Conservation (phyloP, 1,139 yeast genomes). For the Candida sp. region DNA sequence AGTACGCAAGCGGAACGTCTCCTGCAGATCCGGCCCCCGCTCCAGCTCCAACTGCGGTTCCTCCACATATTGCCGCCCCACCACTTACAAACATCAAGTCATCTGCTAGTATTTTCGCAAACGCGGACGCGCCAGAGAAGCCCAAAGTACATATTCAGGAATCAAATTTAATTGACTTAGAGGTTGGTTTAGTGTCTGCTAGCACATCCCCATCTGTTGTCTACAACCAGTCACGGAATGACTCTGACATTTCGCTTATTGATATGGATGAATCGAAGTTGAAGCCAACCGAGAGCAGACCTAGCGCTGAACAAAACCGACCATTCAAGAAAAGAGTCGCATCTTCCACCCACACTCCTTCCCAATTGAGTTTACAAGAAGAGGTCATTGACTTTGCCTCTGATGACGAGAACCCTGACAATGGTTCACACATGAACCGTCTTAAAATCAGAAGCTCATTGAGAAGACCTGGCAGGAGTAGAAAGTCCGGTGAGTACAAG, state of each 20-base stretch:
- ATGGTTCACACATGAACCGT: conserved; percentile 44
- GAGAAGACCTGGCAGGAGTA: conserved; percentile 32
- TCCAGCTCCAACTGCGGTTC: background rate
- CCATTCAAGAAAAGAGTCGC: conserved; percentile 39
- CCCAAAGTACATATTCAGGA: conserved; percentile 10
- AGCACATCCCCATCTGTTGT: conserved; percentile 28
- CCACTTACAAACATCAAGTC: conserved; percentile 1
- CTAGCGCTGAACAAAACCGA: conserved; percentile 19
- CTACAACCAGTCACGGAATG: conserved; percentile 16
- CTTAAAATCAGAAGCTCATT: conserved; percentile 46
- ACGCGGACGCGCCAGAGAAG: background rate
- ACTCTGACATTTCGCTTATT: conserved; percentile 31
- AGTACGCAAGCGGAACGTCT: background rate
- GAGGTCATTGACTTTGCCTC: conserved; percentile 54
- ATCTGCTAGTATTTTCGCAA: conserved; percentile 10
- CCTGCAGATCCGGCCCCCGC: background rate
- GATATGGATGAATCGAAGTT: conserved; percentile 30
- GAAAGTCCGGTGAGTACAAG: conserved; percentile 37
- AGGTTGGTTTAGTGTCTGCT: conserved; percentile 40
- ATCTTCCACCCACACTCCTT: conserved; percentile 31
- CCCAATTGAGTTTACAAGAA: conserved; percentile 41
- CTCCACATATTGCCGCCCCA: background rate
- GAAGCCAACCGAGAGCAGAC: background rate
- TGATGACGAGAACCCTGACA: conserved; percentile 49
- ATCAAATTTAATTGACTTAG: conserved; percentile 42